Conservation (phyloP, 2,329 filamentous ascomycete species). For the Colletotrichum sp. region DNA sequence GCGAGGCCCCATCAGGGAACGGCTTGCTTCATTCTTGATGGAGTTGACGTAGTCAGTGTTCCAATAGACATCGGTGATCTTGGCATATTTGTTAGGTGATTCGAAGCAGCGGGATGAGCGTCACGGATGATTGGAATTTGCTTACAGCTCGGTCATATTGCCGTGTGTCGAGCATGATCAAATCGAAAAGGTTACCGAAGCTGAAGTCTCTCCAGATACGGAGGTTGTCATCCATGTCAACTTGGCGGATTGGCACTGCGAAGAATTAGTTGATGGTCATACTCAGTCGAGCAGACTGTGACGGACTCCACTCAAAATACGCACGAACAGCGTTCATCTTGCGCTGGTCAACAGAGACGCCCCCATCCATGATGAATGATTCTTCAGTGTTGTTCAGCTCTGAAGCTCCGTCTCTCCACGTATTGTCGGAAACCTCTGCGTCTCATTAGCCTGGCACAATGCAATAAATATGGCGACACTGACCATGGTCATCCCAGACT, state of each 20-base stretch:
- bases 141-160: constrained; percentile 63
- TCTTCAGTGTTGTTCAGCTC: constrained; percentile 70
- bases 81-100: background rate
- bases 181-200: constrained; percentile 69
- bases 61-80: constrained; percentile 47
- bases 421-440: constrained; percentile 64
- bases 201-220: constrained; percentile 72
- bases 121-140: background rate
- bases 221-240: constrained; percentile 72
- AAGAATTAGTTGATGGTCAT: background rate
- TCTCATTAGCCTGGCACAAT: constrained; percentile 24
- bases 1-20: constrained; percentile 72
- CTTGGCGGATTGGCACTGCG: constrained; percentile 43
- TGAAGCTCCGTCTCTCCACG: constrained; percentile 66
- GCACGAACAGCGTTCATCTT: constrained; percentile 77
- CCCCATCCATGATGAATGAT: constrained; percentile 64
- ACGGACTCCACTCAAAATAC: constrained; percentile 67
- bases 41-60: constrained; percentile 66
- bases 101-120: background rate
- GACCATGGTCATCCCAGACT: constrained; percentile 56
- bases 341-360: constrained; percentile 72
- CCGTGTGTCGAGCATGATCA: constrained; percentile 73
- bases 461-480: constrained; percentile 33
- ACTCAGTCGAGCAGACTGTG: no score
- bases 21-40: constrained; percentile 70